Percentiles rank a stretch among this genome's conserved stretches.
Conservation (phyloP, 2,329 filamentous ascomycete species). For the Hymenoscyphus linearis region DNA sequence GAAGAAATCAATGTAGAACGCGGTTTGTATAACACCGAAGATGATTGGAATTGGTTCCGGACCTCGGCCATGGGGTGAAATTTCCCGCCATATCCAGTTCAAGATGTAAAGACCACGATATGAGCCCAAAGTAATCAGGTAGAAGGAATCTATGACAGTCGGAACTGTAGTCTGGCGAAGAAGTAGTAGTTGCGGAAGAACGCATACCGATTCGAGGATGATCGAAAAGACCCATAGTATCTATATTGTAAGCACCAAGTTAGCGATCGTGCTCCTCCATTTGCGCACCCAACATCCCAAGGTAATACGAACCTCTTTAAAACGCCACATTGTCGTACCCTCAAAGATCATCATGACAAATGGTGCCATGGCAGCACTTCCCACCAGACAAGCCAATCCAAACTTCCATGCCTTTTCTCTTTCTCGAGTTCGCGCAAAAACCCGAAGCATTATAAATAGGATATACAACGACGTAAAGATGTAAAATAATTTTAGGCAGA, state of each 20-base stretch:
- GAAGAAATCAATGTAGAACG: slow-evolving; percentile 87
- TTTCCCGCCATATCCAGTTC: slow-evolving; percentile 76
- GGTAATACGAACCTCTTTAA: slow-evolving; percentile 42
- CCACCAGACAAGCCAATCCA: slow-evolving; percentile 62
- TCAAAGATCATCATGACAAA: slow-evolving; percentile 68
- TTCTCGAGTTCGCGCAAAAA: slow-evolving; percentile 84
- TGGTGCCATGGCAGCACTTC: slow-evolving; percentile 63
- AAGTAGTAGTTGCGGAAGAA: slow-evolving; percentile 85
- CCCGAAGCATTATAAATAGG: slow-evolving; percentile 78
- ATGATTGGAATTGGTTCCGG: slow-evolving; percentile 72
- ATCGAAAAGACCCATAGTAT: slow-evolving; percentile 83
- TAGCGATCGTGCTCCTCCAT: not conserved
- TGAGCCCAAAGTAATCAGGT: slow-evolving; percentile 78
- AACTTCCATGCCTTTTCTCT: slow-evolving; percentile 92
- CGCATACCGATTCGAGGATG: slow-evolving; percentile 84
- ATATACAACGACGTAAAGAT: slow-evolving; percentile 80
- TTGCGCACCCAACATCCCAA: not conserved
- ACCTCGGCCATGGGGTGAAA: slow-evolving; percentile 54
- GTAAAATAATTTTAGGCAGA: slow-evolving; percentile 85
- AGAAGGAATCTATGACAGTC: slow-evolving; percentile 95
- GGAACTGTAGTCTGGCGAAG: slow-evolving; percentile 92
- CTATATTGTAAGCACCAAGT: slow-evolving; percentile 38
- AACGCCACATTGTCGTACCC: slow-evolving; percentile 39
- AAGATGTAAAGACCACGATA: slow-evolving; percentile 87
- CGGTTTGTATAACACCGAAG: slow-evolving; percentile 85